Evolutionary conservation across 2,329 filamentous ascomycete genomes (phyloP).

Genomic region (Calonectria pseudoreteaudii): DNA sequence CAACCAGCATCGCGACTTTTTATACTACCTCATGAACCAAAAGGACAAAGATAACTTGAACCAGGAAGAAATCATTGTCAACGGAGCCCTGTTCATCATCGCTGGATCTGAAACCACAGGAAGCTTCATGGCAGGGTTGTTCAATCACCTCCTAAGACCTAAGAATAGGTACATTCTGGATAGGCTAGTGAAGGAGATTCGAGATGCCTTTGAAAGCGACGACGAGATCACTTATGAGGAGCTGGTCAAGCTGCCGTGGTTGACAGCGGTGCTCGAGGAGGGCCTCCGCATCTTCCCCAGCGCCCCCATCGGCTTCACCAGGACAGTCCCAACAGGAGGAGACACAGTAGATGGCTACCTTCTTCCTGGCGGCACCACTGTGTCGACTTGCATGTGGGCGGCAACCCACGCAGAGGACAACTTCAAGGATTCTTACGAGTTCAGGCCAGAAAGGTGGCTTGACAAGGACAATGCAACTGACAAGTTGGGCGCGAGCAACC

Average conservation of each 20-base stretch:
- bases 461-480: conserved; percentile 54
- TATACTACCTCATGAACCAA: conserved; percentile 51
- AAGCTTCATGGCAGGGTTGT: conserved; percentile 44
- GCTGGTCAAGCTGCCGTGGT: conserved; percentile 48
- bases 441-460: conserved; percentile 61
- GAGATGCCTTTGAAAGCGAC: conserved; percentile 32
- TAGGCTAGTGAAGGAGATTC: conserved; percentile 53
- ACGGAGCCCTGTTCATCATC: conserved; percentile 47
- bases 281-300: conserved; percentile 54
- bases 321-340: conserved; percentile 45
- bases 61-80: conserved; percentile 48
- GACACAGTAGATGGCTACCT: conserved; percentile 16
- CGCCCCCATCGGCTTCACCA: conserved; percentile 44
- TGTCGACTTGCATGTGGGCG: conserved; percentile 47
- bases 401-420: conserved; percentile 54
- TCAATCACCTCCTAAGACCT: conserved; percentile 47
- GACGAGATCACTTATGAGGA: conserved; percentile 53
- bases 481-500: conserved; percentile 55
- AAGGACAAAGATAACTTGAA: conserved; percentile 49
- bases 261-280: conserved; percentile 56
- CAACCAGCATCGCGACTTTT: conserved; percentile 46
- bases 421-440: conserved; percentile 58
- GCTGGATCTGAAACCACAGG: conserved; percentile 50
- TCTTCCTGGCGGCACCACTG: conserved; percentile 13
- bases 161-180: conserved; percentile 41